A percentile compares a stretch with the other conserved stretches of the same genome.
Evolutionary conservation across 2,329 filamentous ascomycete species (phyloP).

Genomic region (Pyricularia pennisetigena): DNA sequence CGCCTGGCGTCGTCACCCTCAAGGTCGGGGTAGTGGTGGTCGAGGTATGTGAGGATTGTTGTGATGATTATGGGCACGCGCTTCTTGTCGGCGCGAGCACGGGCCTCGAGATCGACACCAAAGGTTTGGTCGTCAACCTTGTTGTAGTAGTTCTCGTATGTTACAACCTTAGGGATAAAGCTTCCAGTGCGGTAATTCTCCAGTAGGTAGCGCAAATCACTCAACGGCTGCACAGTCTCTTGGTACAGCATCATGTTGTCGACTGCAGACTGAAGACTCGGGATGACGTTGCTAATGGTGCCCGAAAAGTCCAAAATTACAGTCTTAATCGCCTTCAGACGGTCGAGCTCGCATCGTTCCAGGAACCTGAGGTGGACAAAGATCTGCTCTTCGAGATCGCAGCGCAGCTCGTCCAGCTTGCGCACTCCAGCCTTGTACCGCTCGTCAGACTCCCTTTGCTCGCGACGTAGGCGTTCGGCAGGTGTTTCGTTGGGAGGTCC

Average conservation of each 20-base stretch:
- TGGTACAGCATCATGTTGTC: slow-evolving; percentile 99
- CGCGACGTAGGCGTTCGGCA: slow-evolving; percentile 72
- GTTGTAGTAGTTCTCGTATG: slow-evolving; percentile 99
- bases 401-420: slow-evolving; percentile 82
- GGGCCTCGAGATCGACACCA: slow-evolving; percentile 92
- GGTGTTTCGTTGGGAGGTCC: slow-evolving; percentile 90
- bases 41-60: slow-evolving; percentile 85
- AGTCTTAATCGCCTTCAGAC: slow-evolving; percentile 95
- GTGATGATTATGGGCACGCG: slow-evolving; percentile 89
- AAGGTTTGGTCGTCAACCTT: slow-evolving; percentile 96
- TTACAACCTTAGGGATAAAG: slow-evolving; percentile 80
- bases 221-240: slow-evolving; percentile 90
- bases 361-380: slow-evolving; percentile 89
- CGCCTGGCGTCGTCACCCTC: slow-evolving; percentile 91
- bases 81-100: slow-evolving; percentile 88
- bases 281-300: slow-evolving; percentile 95
- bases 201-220: slow-evolving; percentile 84
- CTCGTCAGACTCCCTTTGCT: slow-evolving; percentile 84
- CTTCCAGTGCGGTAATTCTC: slow-evolving; percentile 95
- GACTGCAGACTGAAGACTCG: slow-evolving; percentile 86
- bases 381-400: slow-evolving; percentile 92
- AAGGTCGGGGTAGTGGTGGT: slow-evolving; percentile 93
- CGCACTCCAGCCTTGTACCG: slow-evolving; percentile 81
- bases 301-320: slow-evolving; percentile 97
- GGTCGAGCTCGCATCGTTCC: slow-evolving; percentile 92